Conservation (phyloP, 2,329 filamentous ascomycete species). For the Corynespora cassiicola region DNA sequence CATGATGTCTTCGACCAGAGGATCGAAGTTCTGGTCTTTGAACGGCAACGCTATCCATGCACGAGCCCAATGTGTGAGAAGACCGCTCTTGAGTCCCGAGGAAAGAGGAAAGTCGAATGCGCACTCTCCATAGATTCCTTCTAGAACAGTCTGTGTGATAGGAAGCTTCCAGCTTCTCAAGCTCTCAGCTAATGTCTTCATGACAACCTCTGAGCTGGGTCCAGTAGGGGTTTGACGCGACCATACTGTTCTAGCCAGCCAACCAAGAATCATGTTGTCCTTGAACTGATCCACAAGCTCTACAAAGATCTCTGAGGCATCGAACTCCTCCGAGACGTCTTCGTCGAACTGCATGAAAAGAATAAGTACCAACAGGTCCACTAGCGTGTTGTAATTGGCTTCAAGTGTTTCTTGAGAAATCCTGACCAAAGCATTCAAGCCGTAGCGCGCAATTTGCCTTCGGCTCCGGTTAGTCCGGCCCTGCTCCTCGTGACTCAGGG, state of each 20-base stretch:
- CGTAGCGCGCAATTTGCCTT: conserved; percentile 72
- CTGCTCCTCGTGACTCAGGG: conserved; percentile 50
- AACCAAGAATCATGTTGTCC: conserved; percentile 42
- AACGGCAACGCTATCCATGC: conserved; percentile 52
- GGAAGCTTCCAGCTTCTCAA: conserved; percentile 34
- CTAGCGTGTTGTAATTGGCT: conserved; percentile 74
- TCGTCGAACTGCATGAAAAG: conserved; percentile 84
- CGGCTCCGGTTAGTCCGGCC: conserved; percentile 49
- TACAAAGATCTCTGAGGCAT: conserved; percentile 65
- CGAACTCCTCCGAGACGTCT: conserved; percentile 72
- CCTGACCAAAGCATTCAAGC: conserved; percentile 75
- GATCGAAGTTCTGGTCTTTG: conserved; percentile 42
- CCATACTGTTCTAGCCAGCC: conserved; percentile 43
- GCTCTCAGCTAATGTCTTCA: conserved; percentile 31
- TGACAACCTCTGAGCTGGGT: conserved; percentile 29
- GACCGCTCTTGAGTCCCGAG: conserved; percentile 27
- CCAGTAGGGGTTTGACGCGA: conserved; percentile 36
- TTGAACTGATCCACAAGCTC: conserved; percentile 61
- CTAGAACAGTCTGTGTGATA: conserved; percentile 44
- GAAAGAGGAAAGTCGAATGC: conserved; percentile 41
- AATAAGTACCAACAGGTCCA: conserved; percentile 82
- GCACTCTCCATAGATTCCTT: conserved; percentile 38
- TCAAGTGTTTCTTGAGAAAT: conserved; percentile 81
- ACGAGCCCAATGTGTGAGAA: conserved; percentile 55
- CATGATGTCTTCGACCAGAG: conserved; percentile 50